phyloP scores from a whole-genome alignment of 495 filamentous ascomycete genomes.

The Hapsidospora chrysogenum region DNA sequence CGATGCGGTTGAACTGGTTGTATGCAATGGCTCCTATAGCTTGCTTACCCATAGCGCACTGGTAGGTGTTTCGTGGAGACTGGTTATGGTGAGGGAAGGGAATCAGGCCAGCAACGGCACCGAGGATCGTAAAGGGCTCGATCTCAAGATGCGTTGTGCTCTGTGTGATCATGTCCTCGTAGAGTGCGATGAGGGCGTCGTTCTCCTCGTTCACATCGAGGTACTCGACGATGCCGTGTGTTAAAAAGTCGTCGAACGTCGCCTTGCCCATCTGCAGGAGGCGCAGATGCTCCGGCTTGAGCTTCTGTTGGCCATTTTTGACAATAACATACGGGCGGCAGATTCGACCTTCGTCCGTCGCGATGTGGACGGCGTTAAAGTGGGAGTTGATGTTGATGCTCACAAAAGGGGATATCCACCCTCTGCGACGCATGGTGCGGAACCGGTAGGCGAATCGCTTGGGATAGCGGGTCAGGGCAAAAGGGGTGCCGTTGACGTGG shows the following conservation, averaged over 20 bases:
- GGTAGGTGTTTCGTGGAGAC: conserved; percentile 96
- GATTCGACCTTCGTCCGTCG: conserved; percentile 90
- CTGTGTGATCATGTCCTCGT: conserved; percentile 63
- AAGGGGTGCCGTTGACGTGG: conserved; percentile 86
- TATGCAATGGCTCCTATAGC: conserved; percentile 94
- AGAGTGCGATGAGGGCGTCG: conserved; percentile 79
- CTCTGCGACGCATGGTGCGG: conserved; percentile 67
- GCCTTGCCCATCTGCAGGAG: conserved; percentile 64
- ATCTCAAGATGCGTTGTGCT: conserved; percentile 90
- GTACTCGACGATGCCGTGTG: conserved; percentile 80
- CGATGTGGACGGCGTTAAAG: conserved; percentile 80
- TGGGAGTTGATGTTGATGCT: conserved; percentile 92
- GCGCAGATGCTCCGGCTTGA: conserved; percentile 58
- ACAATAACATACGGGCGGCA: conserved; percentile 92
- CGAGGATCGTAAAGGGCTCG: conserved; percentile 91
- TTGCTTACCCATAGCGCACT: conserved; percentile 99
- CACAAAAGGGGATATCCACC: conserved; percentile 82
- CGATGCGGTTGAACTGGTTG: conserved; percentile 91
- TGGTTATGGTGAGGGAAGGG: conserved; percentile 99
- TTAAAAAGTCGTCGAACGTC: conserved; percentile 85
- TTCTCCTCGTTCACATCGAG: conserved; percentile 98
- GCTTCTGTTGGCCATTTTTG: conserved; percentile 63
- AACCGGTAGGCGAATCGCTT: conserved; percentile 73
- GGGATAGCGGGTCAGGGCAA: conserved; percentile 65
- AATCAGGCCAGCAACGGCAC: conserved; percentile 93